Evolutionary conservation across 768 basidiomycete genomes (phyloP).

Genomic region (Mycena polygramma): DNA sequence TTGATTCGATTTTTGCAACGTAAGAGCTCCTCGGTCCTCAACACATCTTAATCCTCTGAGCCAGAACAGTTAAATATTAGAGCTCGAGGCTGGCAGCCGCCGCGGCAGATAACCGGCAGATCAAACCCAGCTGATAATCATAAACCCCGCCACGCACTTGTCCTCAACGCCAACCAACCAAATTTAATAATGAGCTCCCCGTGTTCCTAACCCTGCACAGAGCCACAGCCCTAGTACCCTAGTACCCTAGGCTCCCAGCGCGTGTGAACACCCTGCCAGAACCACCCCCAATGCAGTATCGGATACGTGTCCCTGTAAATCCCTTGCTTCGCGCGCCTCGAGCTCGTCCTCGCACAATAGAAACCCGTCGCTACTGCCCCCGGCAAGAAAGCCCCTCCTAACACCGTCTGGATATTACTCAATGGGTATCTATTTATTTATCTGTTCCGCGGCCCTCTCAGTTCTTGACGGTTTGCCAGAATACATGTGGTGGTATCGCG

Average conservation of each 20-base stretch:
- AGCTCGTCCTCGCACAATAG: constrained; percentile 7
- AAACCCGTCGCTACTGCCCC: constrained; percentile 2
- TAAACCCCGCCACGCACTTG: too few species aligned
- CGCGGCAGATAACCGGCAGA: too few species aligned
- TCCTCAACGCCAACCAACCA: neutral
- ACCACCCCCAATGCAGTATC: constrained; percentile 9
- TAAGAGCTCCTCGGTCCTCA: too few species aligned
- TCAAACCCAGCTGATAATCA: too few species aligned
- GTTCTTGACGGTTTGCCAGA: constrained; percentile 4
- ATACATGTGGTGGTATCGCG: constrained; percentile 20
- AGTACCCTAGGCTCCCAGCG: neutral
- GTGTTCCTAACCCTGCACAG: neutral
- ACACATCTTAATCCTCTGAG: too few species aligned
- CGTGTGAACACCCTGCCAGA: constrained; percentile 13
- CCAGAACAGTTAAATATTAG: too few species aligned
- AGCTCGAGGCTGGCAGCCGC: too few species aligned
- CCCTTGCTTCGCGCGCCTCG: constrained; percentile 5
- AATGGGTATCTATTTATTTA: constrained; percentile 15
- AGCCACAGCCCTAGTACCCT: neutral
- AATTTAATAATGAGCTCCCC: neutral
- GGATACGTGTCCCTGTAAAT: neutral
- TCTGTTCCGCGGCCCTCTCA: constrained; percentile 21
- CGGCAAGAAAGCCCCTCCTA: neutral
- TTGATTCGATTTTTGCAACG: too few species aligned
- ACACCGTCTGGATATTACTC: constrained; percentile 6